These are phyloP conservation scores for Ascochyta lentis DNA, from an alignment of 2,329 filamentous ascomycete genomes.

Conservation along the genomic window DNA sequence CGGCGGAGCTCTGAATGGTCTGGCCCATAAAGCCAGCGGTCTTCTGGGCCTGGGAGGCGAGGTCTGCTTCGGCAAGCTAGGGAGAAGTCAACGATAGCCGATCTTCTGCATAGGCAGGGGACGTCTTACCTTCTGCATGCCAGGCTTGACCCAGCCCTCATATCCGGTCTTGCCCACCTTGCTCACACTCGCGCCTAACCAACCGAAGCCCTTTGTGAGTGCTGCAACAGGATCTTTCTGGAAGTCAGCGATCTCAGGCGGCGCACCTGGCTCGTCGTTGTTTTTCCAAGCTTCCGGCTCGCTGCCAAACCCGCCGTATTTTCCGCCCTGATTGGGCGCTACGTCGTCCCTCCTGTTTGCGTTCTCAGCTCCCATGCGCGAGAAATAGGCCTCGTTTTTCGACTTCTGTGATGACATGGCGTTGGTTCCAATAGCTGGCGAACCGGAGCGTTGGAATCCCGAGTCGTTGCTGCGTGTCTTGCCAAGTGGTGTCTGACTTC, in stretches of 20 bases:
- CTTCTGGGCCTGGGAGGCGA: constrained; percentile 65
- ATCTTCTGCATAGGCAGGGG: background rate
- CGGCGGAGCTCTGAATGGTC: constrained; percentile 70
- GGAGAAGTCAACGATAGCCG: background rate
- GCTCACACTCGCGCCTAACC: constrained; percentile 86
- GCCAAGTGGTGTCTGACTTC: constrained; percentile 49
- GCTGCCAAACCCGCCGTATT: constrained; percentile 90
- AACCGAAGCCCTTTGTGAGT: constrained; percentile 90
- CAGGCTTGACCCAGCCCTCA: constrained; percentile 89
- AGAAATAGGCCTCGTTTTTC: constrained; percentile 88
- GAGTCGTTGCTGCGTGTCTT: constrained; percentile 44
- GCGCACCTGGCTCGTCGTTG: constrained; percentile 50
- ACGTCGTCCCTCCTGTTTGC: constrained; percentile 74
- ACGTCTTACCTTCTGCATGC: constrained; percentile 75
- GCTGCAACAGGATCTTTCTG: constrained; percentile 90
- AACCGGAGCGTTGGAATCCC: constrained; percentile 42
- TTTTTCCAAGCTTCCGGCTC: constrained; percentile 63
- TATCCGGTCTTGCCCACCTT: constrained; percentile 93
- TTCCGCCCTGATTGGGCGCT: constrained; percentile 89
- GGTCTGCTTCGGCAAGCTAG: constrained; percentile 74
- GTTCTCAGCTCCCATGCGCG: constrained; percentile 82
- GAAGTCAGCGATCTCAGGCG: constrained; percentile 82
- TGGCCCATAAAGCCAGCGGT: constrained; percentile 62
- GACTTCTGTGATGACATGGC: constrained; percentile 57
- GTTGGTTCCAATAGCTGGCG: constrained; percentile 49